Conservation (phyloP, 495 filamentous ascomycete genomes). For the Xylaria sp. region DNA sequence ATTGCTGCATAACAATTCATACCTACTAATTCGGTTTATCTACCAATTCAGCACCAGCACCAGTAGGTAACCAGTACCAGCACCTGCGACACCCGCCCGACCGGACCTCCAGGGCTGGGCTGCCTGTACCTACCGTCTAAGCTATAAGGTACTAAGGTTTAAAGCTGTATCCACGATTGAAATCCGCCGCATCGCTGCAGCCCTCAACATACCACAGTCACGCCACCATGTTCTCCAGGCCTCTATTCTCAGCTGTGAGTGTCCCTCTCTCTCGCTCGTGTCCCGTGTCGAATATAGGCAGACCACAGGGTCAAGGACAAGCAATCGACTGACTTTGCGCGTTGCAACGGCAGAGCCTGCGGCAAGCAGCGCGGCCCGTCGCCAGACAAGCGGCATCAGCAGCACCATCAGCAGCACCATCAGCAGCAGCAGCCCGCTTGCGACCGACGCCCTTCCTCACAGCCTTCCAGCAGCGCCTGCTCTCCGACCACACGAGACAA, state of each 20-base stretch:
- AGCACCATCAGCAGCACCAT: too few species aligned
- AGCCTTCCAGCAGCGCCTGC: slow-evolving; percentile 60
- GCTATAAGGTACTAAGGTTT: too few species aligned
- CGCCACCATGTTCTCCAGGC: slow-evolving; percentile 27
- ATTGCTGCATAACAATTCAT: slow-evolving; percentile 20
- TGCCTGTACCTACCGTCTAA: not conserved
- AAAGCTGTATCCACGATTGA: slow-evolving; percentile 10
- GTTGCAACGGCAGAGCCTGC: slow-evolving; percentile 35
- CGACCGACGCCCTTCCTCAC: slow-evolving; percentile 41
- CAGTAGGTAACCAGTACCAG: not conserved
- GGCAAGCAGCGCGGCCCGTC: slow-evolving; percentile 48
- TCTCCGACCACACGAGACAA: slow-evolving; percentile 76
- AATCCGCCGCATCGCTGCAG: slow-evolving; percentile 10
- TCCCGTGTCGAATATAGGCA: not conserved
- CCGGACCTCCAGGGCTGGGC: not conserved
- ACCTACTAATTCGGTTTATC: too few species aligned
- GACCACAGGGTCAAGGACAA: slow-evolving; percentile 1
- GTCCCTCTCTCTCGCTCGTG: not conserved
- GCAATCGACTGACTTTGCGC: slow-evolving; percentile 21
- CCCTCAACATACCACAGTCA: slow-evolving; percentile 15
- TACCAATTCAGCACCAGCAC: too few species aligned
- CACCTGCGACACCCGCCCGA: not conserved
- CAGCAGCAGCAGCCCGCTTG: slow-evolving; percentile 33
- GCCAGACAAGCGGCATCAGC: slow-evolving; percentile 41
- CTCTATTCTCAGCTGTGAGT: slow-evolving; percentile 28